Percentiles rank a stretch among this genome's conserved stretches.
These are phyloP conservation scores for Hymenoscyphus repandus DNA, from an alignment of 2,329 filamentous ascomycete genomes.

Conservation along the genomic window DNA sequence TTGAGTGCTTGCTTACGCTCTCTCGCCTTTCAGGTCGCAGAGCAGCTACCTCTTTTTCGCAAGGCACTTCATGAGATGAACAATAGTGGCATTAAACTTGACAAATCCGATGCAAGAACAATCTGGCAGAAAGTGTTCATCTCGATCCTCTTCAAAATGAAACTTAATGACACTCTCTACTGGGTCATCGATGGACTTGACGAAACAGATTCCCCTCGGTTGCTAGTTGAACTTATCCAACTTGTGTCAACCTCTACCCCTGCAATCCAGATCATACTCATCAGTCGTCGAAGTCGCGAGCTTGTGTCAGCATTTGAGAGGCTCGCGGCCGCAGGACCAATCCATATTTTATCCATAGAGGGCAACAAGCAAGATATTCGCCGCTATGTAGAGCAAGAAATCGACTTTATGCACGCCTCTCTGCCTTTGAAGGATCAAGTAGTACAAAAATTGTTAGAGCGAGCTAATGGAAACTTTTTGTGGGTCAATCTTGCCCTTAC, in stretches of 20 bases:
- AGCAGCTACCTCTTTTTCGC: background rate
- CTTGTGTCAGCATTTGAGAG: background rate
- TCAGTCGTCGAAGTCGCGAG: background rate
- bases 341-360: background rate
- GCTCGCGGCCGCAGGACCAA: background rate
- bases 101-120: conserved; percentile 10
- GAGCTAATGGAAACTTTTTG: conserved; percentile 32
- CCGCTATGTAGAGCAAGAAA: conserved; percentile 4
- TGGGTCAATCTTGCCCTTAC: conserved; percentile 31
- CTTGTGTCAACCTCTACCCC: background rate
- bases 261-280: background rate
- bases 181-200: conserved; percentile 20
- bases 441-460: conserved; percentile 21
- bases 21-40: conserved; percentile 28
- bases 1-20: conserved; percentile 22
- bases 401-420: conserved; percentile 1
- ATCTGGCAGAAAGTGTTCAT: conserved; percentile 18
- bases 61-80: conserved; percentile 1
- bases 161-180: conserved; percentile 8
- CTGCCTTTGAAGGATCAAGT: conserved; percentile 15
- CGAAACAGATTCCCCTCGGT: conserved; percentile 8
- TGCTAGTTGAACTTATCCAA: conserved; percentile 3
- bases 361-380: background rate
- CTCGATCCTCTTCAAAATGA: conserved; percentile 11
- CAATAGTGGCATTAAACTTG: conserved; percentile 9